phyloP scores from a whole-genome alignment of 495 filamentous ascomycete genomes.

The Aspergillus ellipticus region DNA sequence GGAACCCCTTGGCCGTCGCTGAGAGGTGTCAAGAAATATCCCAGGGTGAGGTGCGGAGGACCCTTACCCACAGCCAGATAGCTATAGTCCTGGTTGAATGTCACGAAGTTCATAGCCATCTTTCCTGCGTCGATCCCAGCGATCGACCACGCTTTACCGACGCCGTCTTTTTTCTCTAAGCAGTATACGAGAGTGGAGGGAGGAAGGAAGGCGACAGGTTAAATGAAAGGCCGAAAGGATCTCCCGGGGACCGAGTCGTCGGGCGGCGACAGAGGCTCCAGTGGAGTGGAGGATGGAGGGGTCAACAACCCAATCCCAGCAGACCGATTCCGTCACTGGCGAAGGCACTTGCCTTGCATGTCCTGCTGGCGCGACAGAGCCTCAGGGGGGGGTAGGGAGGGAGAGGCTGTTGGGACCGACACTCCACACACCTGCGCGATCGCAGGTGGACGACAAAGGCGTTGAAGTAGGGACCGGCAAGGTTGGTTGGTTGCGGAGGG shows the following conservation, averaged over 20 bases:
- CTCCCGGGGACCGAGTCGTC: background rate
- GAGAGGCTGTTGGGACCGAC: background rate
- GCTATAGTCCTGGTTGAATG: slow-evolving; percentile 98
- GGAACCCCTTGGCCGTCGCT: slow-evolving; percentile 89
- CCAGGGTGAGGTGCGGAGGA: slow-evolving; percentile 1
- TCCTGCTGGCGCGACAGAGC: slow-evolving; percentile 4
- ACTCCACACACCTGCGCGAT: slow-evolving; percentile 5
- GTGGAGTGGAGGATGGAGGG: slow-evolving; percentile 14
- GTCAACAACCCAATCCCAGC: slow-evolving; percentile 19
- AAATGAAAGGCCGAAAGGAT: background rate
- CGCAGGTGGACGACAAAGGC: slow-evolving; percentile 2
- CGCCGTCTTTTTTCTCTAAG: slow-evolving; percentile 1
- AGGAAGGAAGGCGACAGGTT: background rate
- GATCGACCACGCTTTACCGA: slow-evolving; percentile 6
- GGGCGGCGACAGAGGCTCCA: slow-evolving; percentile 1
- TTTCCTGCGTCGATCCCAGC: slow-evolving; percentile 19
- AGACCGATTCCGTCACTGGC: slow-evolving; percentile 15
- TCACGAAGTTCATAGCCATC: slow-evolving; percentile 91
- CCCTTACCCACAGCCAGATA: slow-evolving; percentile 85
- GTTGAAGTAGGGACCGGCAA: background rate
- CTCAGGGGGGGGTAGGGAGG: background rate
- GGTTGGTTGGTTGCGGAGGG: slow-evolving; percentile 17
- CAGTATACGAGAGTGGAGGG: background rate
- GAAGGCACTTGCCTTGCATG: slow-evolving; percentile 16
- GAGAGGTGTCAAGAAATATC: slow-evolving; percentile 26